Evolutionary conservation across 1,139 yeast genomes (phyloP), one percentile per base, ranked within the genome.

Genomic region (Scheffersomyces quercinus): DNA sequence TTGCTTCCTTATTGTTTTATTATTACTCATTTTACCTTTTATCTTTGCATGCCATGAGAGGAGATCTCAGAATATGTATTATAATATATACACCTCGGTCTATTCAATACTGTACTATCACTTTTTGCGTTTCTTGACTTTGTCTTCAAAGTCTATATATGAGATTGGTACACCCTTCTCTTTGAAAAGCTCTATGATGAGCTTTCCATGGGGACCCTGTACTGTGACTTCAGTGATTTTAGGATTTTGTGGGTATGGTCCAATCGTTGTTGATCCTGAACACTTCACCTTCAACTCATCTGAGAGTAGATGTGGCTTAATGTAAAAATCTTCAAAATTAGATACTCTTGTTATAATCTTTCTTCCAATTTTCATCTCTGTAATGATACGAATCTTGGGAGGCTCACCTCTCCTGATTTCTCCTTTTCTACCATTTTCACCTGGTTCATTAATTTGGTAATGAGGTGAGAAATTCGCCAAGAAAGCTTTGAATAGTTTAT

Each of bases 171-270:
- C 67, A 0, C 97, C 97, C 49, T 82, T 76, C n/a, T 63, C 67
- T 29, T 75, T 77, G 46, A 91, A 68, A 32, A 84, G 61, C 3
- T 82, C 83, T 14, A 74, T 68, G 11, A 88, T 80, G 1, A 78
- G 64, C 40, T 79, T 76, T 12, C 85, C 83, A 59, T 93, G 98
- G 2, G 95, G 88, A 0, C 99, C 99, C 64, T 93, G 98, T 2
- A 93, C 95, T 39, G 82, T 75, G 1, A 91, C 90, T 53, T 88
- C 95, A 26, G 72, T 65, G 6, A 77, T 58, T 24, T 77, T 81
- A 3, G 87, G 84, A 40, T 78, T 75, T 35, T 76, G 78, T 11
- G 74, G 70, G 35, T 76, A 70, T 33, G 75, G 81, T 1, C 81
- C 81, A 12, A 88, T 78, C 0, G 97, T 83, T 0, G 95, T 78